Conservation (phyloP, 169 alveolate species). For the Cryptosporidium muris region DNA sequence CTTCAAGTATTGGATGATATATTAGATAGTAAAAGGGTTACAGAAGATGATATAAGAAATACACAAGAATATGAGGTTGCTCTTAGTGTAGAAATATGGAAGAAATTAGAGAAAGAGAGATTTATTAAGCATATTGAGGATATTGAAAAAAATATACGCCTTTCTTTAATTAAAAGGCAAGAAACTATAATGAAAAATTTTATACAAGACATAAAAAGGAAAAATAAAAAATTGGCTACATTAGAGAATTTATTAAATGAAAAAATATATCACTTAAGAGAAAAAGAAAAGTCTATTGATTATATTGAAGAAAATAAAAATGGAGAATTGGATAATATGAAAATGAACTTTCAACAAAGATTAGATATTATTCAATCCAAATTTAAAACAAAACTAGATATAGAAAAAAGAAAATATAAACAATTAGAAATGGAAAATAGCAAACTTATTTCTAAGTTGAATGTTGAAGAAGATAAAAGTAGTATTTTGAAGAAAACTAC, state of each 20-base stretch:
- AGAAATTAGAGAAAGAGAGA: conserved; percentile 46
- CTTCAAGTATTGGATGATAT: conserved; percentile 11
- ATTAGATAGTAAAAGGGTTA: background rate
- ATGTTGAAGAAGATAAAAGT: conserved; percentile 15
- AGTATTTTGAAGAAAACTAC: background rate
- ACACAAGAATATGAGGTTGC: conserved; percentile 1
- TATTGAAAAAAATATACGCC: conserved; percentile 46
- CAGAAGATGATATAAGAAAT: background rate
- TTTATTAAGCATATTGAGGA: conserved; percentile 28
- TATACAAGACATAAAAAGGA: conserved; percentile 23
- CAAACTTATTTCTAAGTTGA: conserved; percentile 31
- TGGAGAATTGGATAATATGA: conserved; percentile 5
- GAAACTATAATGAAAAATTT: conserved; percentile 53
- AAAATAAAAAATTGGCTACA: conserved; percentile 26
- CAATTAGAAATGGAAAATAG: conserved; percentile 38
- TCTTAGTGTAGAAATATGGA: conserved; percentile 13
- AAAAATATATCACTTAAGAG: conserved; percentile 43
- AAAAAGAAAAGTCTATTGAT: conserved; percentile 48
- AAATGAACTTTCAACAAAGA: conserved; percentile 11
- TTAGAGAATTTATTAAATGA: conserved; percentile 35
- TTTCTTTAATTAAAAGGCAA: conserved; percentile 21
- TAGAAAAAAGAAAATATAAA: conserved; percentile 41
- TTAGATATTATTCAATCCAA: conserved; percentile 23
- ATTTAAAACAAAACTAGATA: conserved; percentile 19
- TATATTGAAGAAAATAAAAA: conserved; percentile 45